phyloP scores from a whole-genome alignment of 2,329 filamentous ascomycete genomes.

The Penicillium capsulatum region DNA sequence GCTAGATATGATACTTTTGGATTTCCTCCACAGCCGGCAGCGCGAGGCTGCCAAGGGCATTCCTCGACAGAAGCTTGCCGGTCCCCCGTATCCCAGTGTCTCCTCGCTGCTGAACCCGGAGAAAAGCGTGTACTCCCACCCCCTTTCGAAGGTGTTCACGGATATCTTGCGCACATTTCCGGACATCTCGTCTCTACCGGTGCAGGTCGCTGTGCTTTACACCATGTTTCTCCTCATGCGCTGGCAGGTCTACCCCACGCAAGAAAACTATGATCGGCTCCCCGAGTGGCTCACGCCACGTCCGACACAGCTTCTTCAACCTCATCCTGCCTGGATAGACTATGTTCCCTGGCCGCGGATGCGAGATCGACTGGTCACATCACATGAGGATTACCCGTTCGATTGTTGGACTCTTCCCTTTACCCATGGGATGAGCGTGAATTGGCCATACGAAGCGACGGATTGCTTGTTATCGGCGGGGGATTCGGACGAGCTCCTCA shows the following conservation, averaged over 20 bases:
- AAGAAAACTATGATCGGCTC: constrained; percentile 72
- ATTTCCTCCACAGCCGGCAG: constrained; percentile 68
- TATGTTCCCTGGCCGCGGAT: constrained; percentile 74
- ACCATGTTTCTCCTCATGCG: constrained; percentile 83
- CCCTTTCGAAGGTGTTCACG: constrained; percentile 77
- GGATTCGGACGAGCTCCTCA: constrained; percentile 61
- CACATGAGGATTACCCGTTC: constrained; percentile 59
- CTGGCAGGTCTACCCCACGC: constrained; percentile 76
- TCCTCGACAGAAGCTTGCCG: constrained; percentile 62
- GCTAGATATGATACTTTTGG: constrained; percentile 72
- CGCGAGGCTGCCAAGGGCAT: constrained; percentile 64
- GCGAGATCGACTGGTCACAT: constrained; percentile 61
- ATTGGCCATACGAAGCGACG: constrained; percentile 76
- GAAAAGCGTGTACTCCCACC: constrained; percentile 61
- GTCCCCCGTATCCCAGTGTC: constrained; percentile 75
- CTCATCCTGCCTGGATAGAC: constrained; percentile 79
- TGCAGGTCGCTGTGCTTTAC: constrained; percentile 77
- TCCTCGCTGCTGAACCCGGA: constrained; percentile 71
- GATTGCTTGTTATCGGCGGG: constrained; percentile 60
- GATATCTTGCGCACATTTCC: constrained; percentile 83
- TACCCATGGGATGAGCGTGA: constrained; percentile 69
- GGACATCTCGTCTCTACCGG: constrained; percentile 70
- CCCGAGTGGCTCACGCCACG: constrained; percentile 69
- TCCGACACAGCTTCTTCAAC: constrained; percentile 59
- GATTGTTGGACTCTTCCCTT: constrained; percentile 81